phyloP scores from a whole-genome alignment of 495 filamentous ascomycete genomes.

The Clavariopsis aquatica region DNA sequence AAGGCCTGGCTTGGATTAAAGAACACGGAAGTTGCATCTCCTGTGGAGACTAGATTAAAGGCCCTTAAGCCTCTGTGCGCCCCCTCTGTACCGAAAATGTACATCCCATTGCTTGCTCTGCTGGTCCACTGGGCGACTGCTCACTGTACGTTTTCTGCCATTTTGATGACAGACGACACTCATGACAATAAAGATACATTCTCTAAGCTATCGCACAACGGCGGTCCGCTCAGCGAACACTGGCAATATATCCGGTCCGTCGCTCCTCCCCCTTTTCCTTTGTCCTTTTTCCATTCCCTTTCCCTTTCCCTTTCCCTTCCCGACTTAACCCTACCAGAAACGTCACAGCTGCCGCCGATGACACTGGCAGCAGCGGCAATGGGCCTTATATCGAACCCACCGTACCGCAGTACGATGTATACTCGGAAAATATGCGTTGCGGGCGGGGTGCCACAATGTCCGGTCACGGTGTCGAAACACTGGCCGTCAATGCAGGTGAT shows the following conservation, averaged over 20 bases:
- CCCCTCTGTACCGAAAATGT: too few relatives aligned
- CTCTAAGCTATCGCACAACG: constrained; percentile 7
- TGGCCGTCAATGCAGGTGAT: constrained; percentile 16
- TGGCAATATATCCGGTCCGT: constrained; percentile 4
- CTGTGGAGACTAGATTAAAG: too few relatives aligned
- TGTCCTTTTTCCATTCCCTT: not conserved
- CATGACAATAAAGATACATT: not conserved
- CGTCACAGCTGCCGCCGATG: not conserved
- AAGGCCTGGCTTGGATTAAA: too few relatives aligned
- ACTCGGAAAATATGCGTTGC: constrained; percentile 6
- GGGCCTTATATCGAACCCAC: not conserved
- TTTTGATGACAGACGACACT: too few relatives aligned
- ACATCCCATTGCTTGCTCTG: too few relatives aligned
- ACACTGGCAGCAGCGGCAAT: not conserved
- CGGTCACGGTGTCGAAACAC: not conserved
- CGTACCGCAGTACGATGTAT: constrained; percentile 9
- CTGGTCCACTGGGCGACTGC: too few relatives aligned
- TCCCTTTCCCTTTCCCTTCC: too few relatives aligned
- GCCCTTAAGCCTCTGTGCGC: too few relatives aligned
- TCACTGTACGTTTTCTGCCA: too few relatives aligned
- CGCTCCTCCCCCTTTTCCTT: not conserved
- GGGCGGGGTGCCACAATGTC: not conserved
- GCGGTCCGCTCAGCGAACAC: not conserved
- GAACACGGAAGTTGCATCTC: too few relatives aligned
- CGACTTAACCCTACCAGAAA: not conserved